Conservation (phyloP, 371 early-diverging fungal genomes). For the Mucor saturninus region DNA sequence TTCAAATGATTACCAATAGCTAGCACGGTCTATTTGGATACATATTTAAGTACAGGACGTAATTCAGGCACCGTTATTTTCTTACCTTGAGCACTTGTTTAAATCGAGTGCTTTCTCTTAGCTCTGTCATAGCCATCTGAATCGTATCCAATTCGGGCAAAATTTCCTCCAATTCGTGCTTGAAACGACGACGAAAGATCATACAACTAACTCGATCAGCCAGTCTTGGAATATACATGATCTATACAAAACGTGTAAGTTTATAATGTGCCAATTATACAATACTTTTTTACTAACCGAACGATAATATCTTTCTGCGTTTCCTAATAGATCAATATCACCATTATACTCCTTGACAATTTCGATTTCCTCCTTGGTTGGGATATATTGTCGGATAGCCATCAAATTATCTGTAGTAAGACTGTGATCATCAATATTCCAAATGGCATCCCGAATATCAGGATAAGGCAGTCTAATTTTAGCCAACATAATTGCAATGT, state of each 20-base stretch:
- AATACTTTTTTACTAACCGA: constrained; percentile 24
- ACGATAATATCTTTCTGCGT: constrained; percentile 70
- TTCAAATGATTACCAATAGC: constrained; percentile 86
- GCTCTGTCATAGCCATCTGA: constrained; percentile 36
- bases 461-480: constrained; percentile 68
- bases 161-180: constrained; percentile 73
- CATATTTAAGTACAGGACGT: not conserved
- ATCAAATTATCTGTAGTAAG: constrained; percentile 62
- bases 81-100: constrained; percentile 64
- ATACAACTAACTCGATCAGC: constrained; percentile 72
- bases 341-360: constrained; percentile 70
- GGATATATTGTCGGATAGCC: constrained; percentile 65
- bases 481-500: constrained; percentile 75
- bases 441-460: constrained; percentile 70
- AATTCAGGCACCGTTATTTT: not conserved
- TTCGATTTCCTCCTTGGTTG: constrained; percentile 70
- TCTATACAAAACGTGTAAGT: constrained; percentile 10
- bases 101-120: constrained; percentile 46
- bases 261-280: not conserved
- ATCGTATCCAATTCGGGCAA: constrained; percentile 49
- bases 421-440: constrained; percentile 67
- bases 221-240: constrained; percentile 75
- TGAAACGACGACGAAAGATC: constrained; percentile 74
- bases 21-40: constrained; percentile 57
- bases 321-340: constrained; percentile 64